A percentile compares a stretch with the other conserved stretches of the same genome.
These are phyloP conservation scores for Pseudopithomyces chartarum DNA, from an alignment of 2,329 filamentous ascomycete genomes.

Conservation along the genomic window DNA sequence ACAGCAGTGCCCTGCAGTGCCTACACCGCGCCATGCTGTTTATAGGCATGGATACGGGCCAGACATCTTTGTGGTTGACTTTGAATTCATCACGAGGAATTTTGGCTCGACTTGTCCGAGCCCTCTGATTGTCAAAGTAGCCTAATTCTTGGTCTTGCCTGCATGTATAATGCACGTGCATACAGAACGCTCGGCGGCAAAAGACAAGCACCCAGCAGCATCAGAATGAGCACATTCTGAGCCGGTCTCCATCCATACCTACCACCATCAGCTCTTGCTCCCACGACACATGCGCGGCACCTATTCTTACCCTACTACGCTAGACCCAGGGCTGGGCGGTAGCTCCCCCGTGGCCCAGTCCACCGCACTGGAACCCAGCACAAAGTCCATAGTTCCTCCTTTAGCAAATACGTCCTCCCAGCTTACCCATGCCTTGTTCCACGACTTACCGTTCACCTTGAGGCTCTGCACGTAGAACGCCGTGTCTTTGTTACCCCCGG, in stretches of 20 bases:
- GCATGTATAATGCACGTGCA: background rate
- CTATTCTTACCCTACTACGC: constrained; percentile 1
- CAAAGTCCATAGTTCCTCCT: constrained; percentile 65
- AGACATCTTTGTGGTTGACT: background rate
- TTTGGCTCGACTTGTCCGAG: background rate
- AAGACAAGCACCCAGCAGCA: background rate
- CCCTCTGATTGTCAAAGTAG: background rate
- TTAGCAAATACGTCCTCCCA: constrained; percentile 70
- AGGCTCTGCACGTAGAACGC: constrained; percentile 68
- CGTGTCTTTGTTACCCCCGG: constrained; percentile 54
- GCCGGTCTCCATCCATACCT: background rate
- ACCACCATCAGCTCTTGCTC: background rate
- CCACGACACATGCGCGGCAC: background rate
- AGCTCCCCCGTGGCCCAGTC: constrained; percentile 64
- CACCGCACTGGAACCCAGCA: constrained; percentile 59
- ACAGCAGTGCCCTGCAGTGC: background rate
- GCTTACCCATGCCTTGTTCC: constrained; percentile 68
- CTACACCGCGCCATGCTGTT: background rate
- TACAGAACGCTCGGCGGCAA: constrained; percentile 1
- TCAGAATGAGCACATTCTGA: background rate
- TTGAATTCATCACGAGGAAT: background rate
- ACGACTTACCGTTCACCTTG: constrained; percentile 66
- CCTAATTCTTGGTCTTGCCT: background rate
- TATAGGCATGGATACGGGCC: background rate
- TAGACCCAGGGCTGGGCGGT: constrained; percentile 64